Percentiles rank a stretch among this genome's conserved stretches.
These are phyloP conservation scores for Quercus phellos DNA, from an alignment of 331 rosid genomes.

Conservation along the genomic window DNA sequence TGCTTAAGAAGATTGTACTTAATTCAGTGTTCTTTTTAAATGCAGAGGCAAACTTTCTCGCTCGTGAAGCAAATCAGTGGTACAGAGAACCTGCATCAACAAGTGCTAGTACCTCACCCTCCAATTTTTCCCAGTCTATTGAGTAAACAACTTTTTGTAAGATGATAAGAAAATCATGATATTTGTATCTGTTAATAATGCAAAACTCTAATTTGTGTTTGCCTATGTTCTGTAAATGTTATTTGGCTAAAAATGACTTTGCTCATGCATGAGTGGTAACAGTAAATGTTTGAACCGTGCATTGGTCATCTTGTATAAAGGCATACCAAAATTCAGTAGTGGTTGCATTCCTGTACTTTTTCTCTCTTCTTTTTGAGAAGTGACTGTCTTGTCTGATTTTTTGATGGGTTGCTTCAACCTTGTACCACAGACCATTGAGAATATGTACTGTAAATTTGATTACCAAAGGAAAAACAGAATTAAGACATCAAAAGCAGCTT, in stretches of 20 bases:
- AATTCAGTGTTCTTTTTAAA: slow-evolving; percentile 10
- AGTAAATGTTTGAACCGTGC: no score
- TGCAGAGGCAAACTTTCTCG: slow-evolving; percentile 91
- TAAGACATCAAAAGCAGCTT: no score
- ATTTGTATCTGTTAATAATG: not conserved
- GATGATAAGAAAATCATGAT: slow-evolving; percentile 7
- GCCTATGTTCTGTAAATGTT: not conserved
- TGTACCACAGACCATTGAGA: no score
- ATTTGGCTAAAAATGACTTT: not conserved
- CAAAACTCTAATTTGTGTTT: not conserved
- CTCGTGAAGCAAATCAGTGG: slow-evolving; percentile 75
- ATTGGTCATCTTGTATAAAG: no score
- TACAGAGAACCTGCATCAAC: slow-evolving; percentile 69
- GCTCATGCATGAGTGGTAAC: not conserved
- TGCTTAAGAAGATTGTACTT: not conserved
- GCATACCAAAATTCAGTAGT: no score
- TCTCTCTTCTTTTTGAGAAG: no score
- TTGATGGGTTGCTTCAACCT: no score
- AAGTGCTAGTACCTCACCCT: slow-evolving; percentile 33
- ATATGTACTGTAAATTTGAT: no score
- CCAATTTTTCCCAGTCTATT: slow-evolving; percentile 25
- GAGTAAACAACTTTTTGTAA: slow-evolving; percentile 11
- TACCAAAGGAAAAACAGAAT: no score
- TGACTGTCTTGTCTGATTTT: no score
- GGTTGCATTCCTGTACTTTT: no score